These are phyloP conservation scores for Phytophthora colocasiae DNA, from an alignment of 352 stramenopile species.

Conservation along the genomic window DNA sequence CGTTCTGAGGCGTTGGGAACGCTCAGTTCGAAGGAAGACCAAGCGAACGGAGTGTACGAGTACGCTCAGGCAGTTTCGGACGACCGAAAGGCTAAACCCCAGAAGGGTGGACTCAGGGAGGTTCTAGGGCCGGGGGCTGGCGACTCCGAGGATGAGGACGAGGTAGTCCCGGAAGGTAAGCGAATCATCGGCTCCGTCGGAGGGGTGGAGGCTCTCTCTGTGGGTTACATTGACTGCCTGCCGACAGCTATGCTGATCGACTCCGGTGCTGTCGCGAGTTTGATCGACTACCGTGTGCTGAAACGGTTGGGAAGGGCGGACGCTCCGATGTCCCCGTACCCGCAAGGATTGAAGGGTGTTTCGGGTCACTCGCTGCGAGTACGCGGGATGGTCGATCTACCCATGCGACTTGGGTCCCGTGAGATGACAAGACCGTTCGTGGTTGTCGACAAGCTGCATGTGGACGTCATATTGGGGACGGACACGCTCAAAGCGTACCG, in stretches of 20 bases:
- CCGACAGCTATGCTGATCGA: background rate
- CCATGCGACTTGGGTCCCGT: background rate
- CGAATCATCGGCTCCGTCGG: no score
- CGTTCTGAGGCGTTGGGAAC: slow-evolving; percentile 34
- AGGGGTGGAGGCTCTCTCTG: no score
- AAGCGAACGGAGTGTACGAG: no score
- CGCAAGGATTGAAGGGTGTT: background rate
- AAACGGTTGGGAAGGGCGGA: background rate
- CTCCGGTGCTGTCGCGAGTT: background rate
- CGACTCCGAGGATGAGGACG: no score
- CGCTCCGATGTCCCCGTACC: no score
- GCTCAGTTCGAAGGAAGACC: no score
- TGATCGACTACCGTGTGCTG: background rate
- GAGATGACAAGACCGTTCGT: background rate
- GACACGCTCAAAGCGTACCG: slow-evolving; percentile 1
- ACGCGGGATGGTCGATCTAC: background rate
- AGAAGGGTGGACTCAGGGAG: no score
- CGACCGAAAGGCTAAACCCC: no score
- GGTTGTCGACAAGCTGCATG: background rate
- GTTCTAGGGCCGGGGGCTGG: no score
- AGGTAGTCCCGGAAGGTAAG: no score
- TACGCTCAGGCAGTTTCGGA: no score
- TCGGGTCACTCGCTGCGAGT: background rate
- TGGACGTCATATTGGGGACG: background rate
- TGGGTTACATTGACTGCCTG: no score